phyloP scores from a whole-genome alignment of 148 eudicot genomes.

The Selenicereus undatus region DNA sequence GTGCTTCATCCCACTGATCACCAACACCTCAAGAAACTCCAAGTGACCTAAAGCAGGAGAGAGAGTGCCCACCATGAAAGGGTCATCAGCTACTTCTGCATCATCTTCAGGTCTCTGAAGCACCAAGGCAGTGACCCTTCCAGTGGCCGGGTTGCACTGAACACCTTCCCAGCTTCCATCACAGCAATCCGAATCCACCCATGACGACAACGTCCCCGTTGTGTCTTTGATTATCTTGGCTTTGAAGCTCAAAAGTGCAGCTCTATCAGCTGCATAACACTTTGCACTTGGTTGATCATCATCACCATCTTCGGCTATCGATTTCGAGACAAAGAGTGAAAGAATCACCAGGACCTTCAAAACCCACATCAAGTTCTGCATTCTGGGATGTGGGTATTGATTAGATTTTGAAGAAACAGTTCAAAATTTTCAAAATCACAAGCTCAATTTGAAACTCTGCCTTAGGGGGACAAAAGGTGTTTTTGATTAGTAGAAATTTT shows the following conservation, averaged over 20 bases:
- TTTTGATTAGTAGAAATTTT: conserved; percentile 14
- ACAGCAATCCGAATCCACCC: conserved; percentile 73
- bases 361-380: conserved; percentile 49
- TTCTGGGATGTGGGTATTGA: conserved; percentile 42
- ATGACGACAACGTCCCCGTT: conserved; percentile 55
- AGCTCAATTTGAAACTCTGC: conserved; percentile 33
- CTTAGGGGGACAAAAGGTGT: not conserved
- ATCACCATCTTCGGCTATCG: conserved; percentile 12
- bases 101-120: conserved; percentile 45
- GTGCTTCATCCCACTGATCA: conserved; percentile 72
- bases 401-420: conserved; percentile 13
- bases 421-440: conserved; percentile 10
- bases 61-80: conserved; percentile 74
- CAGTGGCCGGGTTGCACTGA: conserved; percentile 43
- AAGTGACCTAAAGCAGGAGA: conserved; percentile 62
- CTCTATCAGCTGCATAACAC: conserved; percentile 55
- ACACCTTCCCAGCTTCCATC: conserved; percentile 88
- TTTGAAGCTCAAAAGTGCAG: conserved; percentile 68
- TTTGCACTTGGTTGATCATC: conserved; percentile 13
- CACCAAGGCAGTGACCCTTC: conserved; percentile 53
- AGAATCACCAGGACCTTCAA: conserved; percentile 36
- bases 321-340: conserved; percentile 26
- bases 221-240: conserved; percentile 57
- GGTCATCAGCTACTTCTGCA: conserved; percentile 7
- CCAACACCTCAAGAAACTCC: conserved; percentile 49